These are phyloP conservation scores for Salvia hispanica DNA, from an alignment of 257 asterid species.

Conservation along the genomic window DNA sequence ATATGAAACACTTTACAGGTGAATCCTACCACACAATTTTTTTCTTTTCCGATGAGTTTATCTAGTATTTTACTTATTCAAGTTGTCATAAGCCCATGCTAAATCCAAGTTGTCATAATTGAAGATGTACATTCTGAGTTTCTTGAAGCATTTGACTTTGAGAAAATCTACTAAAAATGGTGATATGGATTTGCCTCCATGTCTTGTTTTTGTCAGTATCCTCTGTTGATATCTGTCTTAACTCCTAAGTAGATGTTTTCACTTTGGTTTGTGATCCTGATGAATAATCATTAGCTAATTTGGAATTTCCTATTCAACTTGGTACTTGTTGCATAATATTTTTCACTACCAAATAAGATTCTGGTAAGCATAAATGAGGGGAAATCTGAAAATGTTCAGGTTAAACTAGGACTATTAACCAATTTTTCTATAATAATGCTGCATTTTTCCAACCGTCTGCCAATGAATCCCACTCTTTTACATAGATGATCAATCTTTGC, in stretches of 20 bases:
- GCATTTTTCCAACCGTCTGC: slow-evolving; percentile 4
- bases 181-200: neutral
- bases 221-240: too few species aligned
- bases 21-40: slow-evolving; percentile 11
- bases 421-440: neutral
- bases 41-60: neutral
- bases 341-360: neutral
- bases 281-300: neutral
- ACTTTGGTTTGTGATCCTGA: neutral
- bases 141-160: slow-evolving; percentile 4
- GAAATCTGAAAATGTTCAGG: neutral
- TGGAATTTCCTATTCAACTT: neutral
- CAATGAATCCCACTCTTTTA: slow-evolving; percentile 4
- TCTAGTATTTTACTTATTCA: too few species aligned
- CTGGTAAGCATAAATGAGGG: neutral
- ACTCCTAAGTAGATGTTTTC: too few species aligned
- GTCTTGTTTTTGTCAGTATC: neutral
- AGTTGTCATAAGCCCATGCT: neutral
- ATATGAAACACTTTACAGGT: slow-evolving; percentile 90
- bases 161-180: neutral
- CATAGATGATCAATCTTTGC: slow-evolving; percentile 19
- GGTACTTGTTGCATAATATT: neutral
- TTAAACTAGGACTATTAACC: slow-evolving; percentile 1
- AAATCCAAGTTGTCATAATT: neutral
- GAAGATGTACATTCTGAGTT: neutral